A percentile compares a stretch with the other conserved stretches of the same genome.
phyloP scores from a whole-genome alignment of 2,329 filamentous ascomycete species.

The Chalaropsis thielavioides region DNA sequence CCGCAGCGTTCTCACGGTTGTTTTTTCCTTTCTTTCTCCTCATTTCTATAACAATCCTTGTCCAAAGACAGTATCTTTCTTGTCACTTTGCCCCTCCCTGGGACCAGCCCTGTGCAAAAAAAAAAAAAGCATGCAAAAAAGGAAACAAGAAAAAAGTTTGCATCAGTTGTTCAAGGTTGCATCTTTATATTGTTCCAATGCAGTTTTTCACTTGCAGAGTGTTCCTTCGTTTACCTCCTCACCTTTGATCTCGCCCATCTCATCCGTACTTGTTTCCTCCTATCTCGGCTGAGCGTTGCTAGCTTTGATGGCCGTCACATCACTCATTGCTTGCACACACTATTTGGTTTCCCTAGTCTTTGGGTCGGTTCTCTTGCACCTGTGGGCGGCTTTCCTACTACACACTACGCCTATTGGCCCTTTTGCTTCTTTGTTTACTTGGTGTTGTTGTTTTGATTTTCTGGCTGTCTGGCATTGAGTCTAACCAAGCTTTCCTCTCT shows the following conservation, averaged over 20 bases:
- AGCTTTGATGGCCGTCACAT: slow-evolving; percentile 6
- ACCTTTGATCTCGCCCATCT: background rate
- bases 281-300: background rate
- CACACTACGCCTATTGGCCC: background rate
- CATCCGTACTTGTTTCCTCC: background rate
- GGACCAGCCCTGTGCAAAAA: slow-evolving; percentile 1
- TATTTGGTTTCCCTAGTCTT: slow-evolving; percentile 2
- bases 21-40: background rate
- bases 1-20: background rate
- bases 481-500: slow-evolving; percentile 31
- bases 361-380: slow-evolving; percentile 5
- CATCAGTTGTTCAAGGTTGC: background rate
- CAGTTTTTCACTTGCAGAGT: background rate
- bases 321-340: slow-evolving; percentile 6
- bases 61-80: background rate
- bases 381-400: slow-evolving; percentile 1
- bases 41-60: background rate
- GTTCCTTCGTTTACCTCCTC: background rate
- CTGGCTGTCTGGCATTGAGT: background rate
- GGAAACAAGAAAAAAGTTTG: background rate
- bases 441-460: slow-evolving; percentile 18
- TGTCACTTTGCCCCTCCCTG: background rate
- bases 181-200: background rate
- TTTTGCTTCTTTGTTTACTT: slow-evolving; percentile 21
- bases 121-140: slow-evolving; percentile 3